Evolutionary conservation across 495 filamentous ascomycete species (phyloP).

Genomic region (Sporormia fimetaria): DNA sequence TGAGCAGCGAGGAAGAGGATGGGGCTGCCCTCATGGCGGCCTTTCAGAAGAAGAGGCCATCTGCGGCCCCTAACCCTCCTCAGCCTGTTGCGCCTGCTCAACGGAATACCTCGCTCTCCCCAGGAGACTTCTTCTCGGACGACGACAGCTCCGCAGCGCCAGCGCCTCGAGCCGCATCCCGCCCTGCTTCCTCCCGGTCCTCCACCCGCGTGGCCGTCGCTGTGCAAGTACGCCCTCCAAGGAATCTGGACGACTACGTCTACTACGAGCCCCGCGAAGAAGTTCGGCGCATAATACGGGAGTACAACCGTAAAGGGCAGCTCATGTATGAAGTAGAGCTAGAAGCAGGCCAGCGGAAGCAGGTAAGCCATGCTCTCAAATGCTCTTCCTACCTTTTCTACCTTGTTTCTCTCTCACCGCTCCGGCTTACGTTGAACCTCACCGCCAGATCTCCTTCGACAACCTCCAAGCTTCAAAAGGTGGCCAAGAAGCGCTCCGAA

Average conservation of each 20-base stretch:
- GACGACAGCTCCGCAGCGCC: constrained; percentile 1
- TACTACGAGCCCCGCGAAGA: constrained; percentile 22
- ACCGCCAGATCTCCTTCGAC: constrained; percentile 27
- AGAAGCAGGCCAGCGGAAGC: constrained; percentile 19
- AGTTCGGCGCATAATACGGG: constrained; percentile 22
- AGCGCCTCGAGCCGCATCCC: background rate
- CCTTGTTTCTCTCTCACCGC: background rate
- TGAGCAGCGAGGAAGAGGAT: constrained; percentile 15
- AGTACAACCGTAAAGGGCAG: constrained; percentile 12
- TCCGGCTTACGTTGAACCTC: background rate
- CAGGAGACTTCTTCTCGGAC: constrained; percentile 11
- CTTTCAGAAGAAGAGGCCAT: constrained; percentile 5
- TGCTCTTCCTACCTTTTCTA: background rate
- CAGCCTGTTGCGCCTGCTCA: background rate
- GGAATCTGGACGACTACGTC: constrained; percentile 14
- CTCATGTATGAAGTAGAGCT: constrained; percentile 28
- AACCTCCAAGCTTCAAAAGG: constrained; percentile 26
- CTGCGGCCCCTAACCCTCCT: background rate
- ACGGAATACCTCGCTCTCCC: constrained; percentile 8
- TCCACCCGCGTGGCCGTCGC: constrained; percentile 9
- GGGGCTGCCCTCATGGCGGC: constrained; percentile 11
- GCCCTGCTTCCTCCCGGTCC: background rate
- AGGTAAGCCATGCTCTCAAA: constrained; percentile 25
- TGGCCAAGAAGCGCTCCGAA: constrained; percentile 26
- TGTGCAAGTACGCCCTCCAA: constrained; percentile 8